These are phyloP conservation scores for Arctium minus DNA, from an alignment of 129 eudicot genomes.

Conservation along the genomic window DNA sequence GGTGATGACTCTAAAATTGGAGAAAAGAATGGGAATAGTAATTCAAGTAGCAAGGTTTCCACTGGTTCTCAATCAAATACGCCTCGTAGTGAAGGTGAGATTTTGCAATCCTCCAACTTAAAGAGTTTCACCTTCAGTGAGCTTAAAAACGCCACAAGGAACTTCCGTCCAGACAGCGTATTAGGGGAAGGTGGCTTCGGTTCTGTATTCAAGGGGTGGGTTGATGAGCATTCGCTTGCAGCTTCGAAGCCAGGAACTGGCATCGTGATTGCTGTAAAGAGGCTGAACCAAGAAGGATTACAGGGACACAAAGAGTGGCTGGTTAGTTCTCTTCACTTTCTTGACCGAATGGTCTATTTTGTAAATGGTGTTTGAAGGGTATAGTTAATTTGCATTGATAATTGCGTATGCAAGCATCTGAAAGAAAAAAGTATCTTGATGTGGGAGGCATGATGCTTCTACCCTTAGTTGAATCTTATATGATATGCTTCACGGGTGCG, in stretches of 20 bases:
- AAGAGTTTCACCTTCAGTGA: constrained; percentile 63
- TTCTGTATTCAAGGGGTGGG: constrained; percentile 88
- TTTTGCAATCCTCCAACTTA: constrained; percentile 61
- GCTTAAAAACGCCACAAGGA: constrained; percentile 62
- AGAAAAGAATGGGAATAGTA: constrained; percentile 52
- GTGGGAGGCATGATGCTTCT: not conserved
- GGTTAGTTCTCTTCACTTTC: constrained; percentile 44
- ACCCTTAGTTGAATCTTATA: not conserved
- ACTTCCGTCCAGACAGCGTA: constrained; percentile 78
- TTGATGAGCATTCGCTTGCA: constrained; percentile 64
- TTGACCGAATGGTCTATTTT: not conserved
- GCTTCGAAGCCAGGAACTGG: constrained; percentile 70
- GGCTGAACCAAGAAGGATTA: constrained; percentile 77
- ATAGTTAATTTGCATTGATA: not conserved
- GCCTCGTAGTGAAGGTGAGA: constrained; percentile 78
- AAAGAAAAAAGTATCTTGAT: not conserved
- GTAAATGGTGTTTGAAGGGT: not conserved
- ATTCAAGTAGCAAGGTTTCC: constrained; percentile 56
- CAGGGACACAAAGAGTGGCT: constrained; percentile 92
- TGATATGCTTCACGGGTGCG: not conserved
- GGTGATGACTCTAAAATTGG: constrained; percentile 46
- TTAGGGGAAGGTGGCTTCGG: constrained; percentile 91
- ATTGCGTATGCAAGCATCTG: constrained; percentile 7
- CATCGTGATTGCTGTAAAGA: constrained; percentile 71
- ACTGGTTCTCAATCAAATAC: constrained; percentile 51